Evolutionary conservation across 2,329 filamentous ascomycete species (phyloP), one percentile per base, ranked within the genome.

Genomic region (Colletotrichum viniferum): DNA sequence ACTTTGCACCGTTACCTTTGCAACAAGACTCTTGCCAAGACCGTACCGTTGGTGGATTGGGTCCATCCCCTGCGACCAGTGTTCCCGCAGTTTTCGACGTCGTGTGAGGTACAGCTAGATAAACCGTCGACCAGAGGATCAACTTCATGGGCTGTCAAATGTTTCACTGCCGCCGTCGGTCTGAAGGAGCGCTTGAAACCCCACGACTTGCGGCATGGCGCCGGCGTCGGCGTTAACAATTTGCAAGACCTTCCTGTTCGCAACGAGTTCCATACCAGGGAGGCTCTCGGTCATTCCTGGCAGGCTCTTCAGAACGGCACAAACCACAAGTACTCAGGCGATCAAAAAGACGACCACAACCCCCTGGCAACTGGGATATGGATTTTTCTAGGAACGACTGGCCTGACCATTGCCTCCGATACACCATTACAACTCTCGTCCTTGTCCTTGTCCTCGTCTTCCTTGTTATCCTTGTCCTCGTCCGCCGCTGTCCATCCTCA

Each of bases 231-330:
- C 3, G 18, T 48, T 1, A 21, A 48, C 5, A 48, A 12, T 2
- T 1, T 2, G 2, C 10, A 6, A 48, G 18, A 48, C 2, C 0
- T 48, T 12, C 43, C 43, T 48, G 18, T 1, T 1, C 18, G n/a
- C 10, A 48, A 48, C 0, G 5, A 12, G 10, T 48, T 13, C 2
- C 18, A 13, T 5, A n/a, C 3, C 10, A n/a, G 3, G 38, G 3
- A 48, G 38, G 38, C 9, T 48, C 38, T 48, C 38, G 18, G 8
- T 9, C 38, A n/a, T 4, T n/a, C 18, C 38, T 48, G 38, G 18
- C 5, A n/a, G 2, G 9, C 3, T 7, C 6, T 7, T 7, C 14
- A 16, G 34, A 16, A 7, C 3, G 34, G 34, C 14, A 36, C 2
- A 16, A 36, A 3, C 5, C 7, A 16, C 7, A 6, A 5, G 14